Conservation (phyloP, 2,329 filamentous ascomycete genomes). For the Penicillium sp. region DNA sequence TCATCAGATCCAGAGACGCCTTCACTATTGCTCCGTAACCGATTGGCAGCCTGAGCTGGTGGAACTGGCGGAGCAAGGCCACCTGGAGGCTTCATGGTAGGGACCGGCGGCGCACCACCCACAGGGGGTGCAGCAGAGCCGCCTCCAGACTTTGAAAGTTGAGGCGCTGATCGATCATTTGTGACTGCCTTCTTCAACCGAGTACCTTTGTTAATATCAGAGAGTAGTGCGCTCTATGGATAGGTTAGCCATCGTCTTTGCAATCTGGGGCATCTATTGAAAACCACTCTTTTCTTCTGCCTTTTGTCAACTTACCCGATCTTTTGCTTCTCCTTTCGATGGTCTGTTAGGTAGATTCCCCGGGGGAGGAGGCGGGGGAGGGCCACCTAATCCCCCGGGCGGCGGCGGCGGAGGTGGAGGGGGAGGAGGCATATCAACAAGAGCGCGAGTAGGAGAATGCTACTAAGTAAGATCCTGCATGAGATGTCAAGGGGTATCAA, state of each 20-base stretch:
- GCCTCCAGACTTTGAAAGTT: constrained; percentile 54
- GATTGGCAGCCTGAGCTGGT: constrained; percentile 47
- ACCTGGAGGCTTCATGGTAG: constrained; percentile 40
- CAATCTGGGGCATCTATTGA: not conserved
- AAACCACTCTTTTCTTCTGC: not conserved
- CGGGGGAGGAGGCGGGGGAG: constrained; percentile 58
- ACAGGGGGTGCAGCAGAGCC: constrained; percentile 56
- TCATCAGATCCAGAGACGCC: constrained; percentile 38
- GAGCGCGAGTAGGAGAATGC: constrained; percentile 8
- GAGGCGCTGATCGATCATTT: constrained; percentile 85
- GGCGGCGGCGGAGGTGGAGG: constrained; percentile 67
- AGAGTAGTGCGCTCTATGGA: constrained; percentile 72
- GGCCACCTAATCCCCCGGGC: constrained; percentile 51
- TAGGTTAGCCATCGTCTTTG: constrained; percentile 12
- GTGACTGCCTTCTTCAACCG: constrained; percentile 78
- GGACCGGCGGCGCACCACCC: constrained; percentile 76
- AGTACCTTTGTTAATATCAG: constrained; percentile 78
- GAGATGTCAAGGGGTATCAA: constrained; percentile 5
- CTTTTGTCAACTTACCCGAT: constrained; percentile 53
- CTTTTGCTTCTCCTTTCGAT: constrained; percentile 50
- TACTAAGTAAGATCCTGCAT: constrained; percentile 5
- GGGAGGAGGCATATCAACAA: constrained; percentile 43
- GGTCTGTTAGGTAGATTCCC: constrained; percentile 52
- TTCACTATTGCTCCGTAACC: constrained; percentile 81
- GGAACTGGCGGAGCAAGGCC: constrained; percentile 45